These are phyloP conservation scores for Pseudozyma flocculosa DNA, from an alignment of 1,284 basidiomycete genomes.

Conservation along the genomic window DNA sequence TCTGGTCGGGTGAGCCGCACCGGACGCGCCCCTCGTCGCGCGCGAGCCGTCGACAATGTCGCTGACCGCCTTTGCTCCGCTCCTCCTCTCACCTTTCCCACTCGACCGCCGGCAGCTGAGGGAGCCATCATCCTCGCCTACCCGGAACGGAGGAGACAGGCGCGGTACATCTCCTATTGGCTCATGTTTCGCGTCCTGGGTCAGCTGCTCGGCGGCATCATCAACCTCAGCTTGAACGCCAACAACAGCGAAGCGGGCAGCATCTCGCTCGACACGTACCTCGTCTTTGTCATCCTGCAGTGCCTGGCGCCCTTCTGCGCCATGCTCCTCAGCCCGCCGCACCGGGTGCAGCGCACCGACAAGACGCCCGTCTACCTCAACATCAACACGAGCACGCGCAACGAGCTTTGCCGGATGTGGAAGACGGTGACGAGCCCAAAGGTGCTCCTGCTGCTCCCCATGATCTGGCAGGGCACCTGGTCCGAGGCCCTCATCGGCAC, in stretches of 20 bases:
- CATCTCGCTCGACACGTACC: constrained; percentile 56
- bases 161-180: constrained; percentile 57
- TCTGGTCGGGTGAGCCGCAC: constrained; percentile 56
- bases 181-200: constrained; percentile 53
- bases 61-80: too few relatives aligned
- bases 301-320: constrained; percentile 54
- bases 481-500: constrained; percentile 50
- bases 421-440: constrained; percentile 25
- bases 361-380: constrained; percentile 53
- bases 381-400: constrained; percentile 34
- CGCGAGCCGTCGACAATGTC: too few relatives aligned
- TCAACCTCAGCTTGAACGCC: constrained; percentile 59
- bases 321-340: constrained; percentile 53
- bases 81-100: too few relatives aligned
- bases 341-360: constrained; percentile 58
- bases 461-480: constrained; percentile 49
- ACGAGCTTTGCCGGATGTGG: constrained; percentile 49
- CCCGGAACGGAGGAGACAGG: constrained; percentile 54
- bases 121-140: constrained; percentile 46
- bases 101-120: constrained; percentile 6
- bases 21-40: too few relatives aligned
- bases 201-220: constrained; percentile 55
- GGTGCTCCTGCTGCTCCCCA: constrained; percentile 47
- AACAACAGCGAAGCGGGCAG: constrained; percentile 46
- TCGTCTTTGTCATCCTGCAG: constrained; percentile 60